Evolutionary conservation across 768 basidiomycete species (phyloP).

Genomic region (Tephrocybe rancida): DNA sequence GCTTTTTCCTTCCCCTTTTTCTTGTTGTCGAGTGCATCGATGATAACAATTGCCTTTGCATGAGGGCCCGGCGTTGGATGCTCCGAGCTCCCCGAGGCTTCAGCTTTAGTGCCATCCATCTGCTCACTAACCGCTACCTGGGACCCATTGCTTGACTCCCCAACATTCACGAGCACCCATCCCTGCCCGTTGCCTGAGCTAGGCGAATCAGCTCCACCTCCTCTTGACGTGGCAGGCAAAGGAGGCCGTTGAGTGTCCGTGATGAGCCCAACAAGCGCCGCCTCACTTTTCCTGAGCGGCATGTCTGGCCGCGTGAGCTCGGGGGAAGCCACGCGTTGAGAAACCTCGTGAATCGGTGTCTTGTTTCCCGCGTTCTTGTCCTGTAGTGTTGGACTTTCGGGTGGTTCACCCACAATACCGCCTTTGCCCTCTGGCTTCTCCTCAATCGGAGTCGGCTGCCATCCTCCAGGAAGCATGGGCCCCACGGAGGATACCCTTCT

Average conservation of each 20-base stretch:
- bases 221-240: conserved; percentile 8
- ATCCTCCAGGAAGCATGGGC: conserved; percentile 53
- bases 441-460: conserved; percentile 56
- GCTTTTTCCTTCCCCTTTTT: conserved; percentile 33
- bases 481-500: conserved; percentile 27
- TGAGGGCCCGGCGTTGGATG: conserved; percentile 26
- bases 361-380: conserved; percentile 21
- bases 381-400: conserved; percentile 24
- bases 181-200: conserved; percentile 46
- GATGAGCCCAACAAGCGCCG: conserved; percentile 57
- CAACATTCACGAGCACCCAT: conserved; percentile 70
- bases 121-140: conserved; percentile 5
- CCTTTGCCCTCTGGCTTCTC: conserved; percentile 38
- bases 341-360: conserved; percentile 49
- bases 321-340: conserved; percentile 54
- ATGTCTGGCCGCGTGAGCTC: conserved; percentile 48
- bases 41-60: conserved; percentile 65
- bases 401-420: neutral
- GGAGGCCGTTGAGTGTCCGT: conserved; percentile 29
- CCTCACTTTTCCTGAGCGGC: conserved; percentile 61
- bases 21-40: conserved; percentile 59
- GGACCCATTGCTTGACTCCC: conserved; percentile 29
- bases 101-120: neutral
- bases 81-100: neutral
- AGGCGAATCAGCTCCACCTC: conserved; percentile 1